Conservation (phyloP, 225 moss, liverwort and hornwort genomes). For the Sphagnum tenellum region DNA sequence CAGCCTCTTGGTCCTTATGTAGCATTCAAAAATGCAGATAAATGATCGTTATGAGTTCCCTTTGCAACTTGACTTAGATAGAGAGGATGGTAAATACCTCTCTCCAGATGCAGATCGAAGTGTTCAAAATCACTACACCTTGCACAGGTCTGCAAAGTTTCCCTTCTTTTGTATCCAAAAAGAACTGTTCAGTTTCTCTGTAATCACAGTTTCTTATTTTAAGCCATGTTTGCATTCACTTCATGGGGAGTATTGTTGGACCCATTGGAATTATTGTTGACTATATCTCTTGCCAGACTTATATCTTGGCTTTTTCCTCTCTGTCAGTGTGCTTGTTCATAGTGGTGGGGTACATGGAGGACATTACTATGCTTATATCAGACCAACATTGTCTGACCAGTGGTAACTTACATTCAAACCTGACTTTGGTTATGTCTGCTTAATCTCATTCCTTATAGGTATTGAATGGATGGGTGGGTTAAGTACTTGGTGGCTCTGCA, state of each 20-base stretch:
- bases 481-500: too few relatives aligned
- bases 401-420: constrained; percentile 23
- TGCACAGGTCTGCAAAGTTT: constrained; percentile 43
- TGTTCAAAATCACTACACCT: constrained; percentile 60
- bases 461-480: too few relatives aligned
- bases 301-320: constrained; percentile 2
- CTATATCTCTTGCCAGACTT: too few relatives aligned
- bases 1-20: background rate
- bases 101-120: constrained; percentile 73
- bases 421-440: too few relatives aligned
- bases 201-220: too few relatives aligned
- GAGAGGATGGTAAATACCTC: constrained; percentile 62
- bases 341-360: constrained; percentile 78
- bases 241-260: too few relatives aligned
- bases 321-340: constrained; percentile 67
- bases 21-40: constrained; percentile 31
- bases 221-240: too few relatives aligned
- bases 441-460: too few relatives aligned
- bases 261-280: too few relatives aligned
- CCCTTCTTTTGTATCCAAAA: too few relatives aligned
- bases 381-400: constrained; percentile 65
- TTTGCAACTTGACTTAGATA: constrained; percentile 70
- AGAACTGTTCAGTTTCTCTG: too few relatives aligned
- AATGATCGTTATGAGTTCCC: constrained; percentile 80
- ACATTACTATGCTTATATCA: constrained; percentile 77